Conservation (phyloP, 495 filamentous ascomycete species). For the Neurospora sp. region DNA sequence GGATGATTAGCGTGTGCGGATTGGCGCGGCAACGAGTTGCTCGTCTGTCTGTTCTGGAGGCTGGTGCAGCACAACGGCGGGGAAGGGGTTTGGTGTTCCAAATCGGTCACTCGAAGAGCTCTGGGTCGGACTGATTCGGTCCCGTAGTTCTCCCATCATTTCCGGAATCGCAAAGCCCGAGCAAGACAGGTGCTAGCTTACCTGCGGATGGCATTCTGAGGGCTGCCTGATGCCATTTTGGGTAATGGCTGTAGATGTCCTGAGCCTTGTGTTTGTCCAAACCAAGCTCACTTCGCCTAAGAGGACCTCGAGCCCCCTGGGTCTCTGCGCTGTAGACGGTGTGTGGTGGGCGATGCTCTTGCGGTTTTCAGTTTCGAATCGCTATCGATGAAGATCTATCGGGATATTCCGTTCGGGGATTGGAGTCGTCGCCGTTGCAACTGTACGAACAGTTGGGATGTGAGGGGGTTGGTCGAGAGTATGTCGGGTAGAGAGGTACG, state of each 20-base stretch:
- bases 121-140: neutral
- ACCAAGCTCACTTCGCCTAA: neutral
- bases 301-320: neutral
- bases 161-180: neutral
- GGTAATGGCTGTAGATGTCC: conserved; percentile 18
- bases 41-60: neutral
- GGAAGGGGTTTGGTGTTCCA: neutral
- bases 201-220: conserved; percentile 25
- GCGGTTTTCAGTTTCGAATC: neutral
- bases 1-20: neutral
- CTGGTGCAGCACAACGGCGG: neutral
- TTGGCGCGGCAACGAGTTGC: neutral
- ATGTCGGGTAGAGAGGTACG: neutral
- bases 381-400: neutral
- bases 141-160: neutral
- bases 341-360: neutral
- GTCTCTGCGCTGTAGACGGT: neutral
- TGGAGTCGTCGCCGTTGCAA: neutral
- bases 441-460: neutral
- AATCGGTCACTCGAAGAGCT: neutral
- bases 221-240: conserved; percentile 2
- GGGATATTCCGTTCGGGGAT: neutral
- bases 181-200: conserved; percentile 4
- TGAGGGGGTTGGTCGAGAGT: neutral
- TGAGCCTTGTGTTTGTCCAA: conserved; percentile 5